These are phyloP conservation scores for Ogataea henricii DNA, from an alignment of 805 yeast species.

Conservation along the genomic window DNA sequence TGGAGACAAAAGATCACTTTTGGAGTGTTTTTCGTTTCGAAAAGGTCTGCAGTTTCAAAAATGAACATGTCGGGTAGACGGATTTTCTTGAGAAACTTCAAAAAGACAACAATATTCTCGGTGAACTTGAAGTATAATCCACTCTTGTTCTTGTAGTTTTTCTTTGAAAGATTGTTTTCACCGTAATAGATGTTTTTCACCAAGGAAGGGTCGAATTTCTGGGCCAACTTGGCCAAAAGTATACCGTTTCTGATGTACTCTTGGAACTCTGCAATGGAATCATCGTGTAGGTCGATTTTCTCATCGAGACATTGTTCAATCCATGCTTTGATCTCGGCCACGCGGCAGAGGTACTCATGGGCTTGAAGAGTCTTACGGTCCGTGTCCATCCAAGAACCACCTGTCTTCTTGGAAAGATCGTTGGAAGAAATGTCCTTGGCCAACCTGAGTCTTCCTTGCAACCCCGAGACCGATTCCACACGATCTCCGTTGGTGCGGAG, in stretches of 20 bases:
- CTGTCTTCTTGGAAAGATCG: slow-evolving; percentile 8
- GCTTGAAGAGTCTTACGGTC: slow-evolving; percentile 32
- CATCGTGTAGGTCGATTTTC: slow-evolving; percentile 33
- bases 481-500: slow-evolving; percentile 18
- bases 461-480: slow-evolving; percentile 22
- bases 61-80: slow-evolving; percentile 85
- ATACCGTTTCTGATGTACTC: slow-evolving; percentile 83
- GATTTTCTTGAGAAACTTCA: slow-evolving; percentile 65
- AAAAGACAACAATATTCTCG: slow-evolving; percentile 86
- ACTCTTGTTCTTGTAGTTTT: slow-evolving; percentile 32
- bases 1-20: slow-evolving; percentile 92
- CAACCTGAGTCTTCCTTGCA: slow-evolving; percentile 18
- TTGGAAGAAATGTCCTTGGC: slow-evolving; percentile 17
- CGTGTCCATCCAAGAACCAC: slow-evolving; percentile 30
- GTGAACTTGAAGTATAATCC: slow-evolving; percentile 82
- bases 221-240: slow-evolving; percentile 74
- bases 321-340: slow-evolving; percentile 54
- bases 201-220: slow-evolving; percentile 66
- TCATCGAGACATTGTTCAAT: slow-evolving; percentile 38
- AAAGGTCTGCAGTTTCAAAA: slow-evolving; percentile 90
- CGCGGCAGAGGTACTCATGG: slow-evolving; percentile 55
- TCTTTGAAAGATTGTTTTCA: slow-evolving; percentile 24
- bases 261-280: slow-evolving; percentile 50
- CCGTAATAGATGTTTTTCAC: slow-evolving; percentile 59
- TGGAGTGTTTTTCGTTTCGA: slow-evolving; percentile 89